Base-by-base conservation (phyloP, 2,329 filamentous ascomycete species). In the Huntiella moniliformis region DNA sequence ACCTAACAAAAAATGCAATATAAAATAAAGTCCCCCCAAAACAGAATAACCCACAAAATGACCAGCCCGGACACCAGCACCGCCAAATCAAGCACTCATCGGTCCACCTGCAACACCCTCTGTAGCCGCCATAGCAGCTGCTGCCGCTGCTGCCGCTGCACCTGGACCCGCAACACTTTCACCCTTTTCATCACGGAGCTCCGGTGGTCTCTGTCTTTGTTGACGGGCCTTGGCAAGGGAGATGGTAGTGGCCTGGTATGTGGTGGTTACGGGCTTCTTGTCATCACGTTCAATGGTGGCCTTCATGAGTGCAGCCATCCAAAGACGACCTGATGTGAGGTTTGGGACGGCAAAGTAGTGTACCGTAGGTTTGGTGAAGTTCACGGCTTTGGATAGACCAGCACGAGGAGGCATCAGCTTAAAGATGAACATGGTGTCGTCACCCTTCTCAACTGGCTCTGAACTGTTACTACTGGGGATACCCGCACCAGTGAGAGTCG, bases 221-320 rank as follows among this genome's bases (percentile, higher is more conserved):
- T 80, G 74, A 49, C 80, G 77, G 10, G 91, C 91, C 63, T 94
- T 94, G 46, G 79, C 74, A 5, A 98, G 73, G 18, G 82, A 91
- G 46, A 98, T 94, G 0, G 91, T 98, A 67, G 93, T 91, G 58
- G 95, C 87, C 58, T 94, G 88, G 63, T 96, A 96, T 3, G 86
- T 94, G 3, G 83, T 91, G 15, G 84, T 86, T 50, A 94, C 79
- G 7, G 80, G 74, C 51, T 81, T 73, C 3, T 73, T 73, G 56
- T 81, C 77, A 54, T 98, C 91, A 50, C 88, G 80, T 58, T 96
- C 88, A 55, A 98, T 98, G 1, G 91, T 98, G 8, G 91, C 91
- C 64, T 98, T 98, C 84, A 98, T 93, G 44, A 98, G 66, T 4
- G 91, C 91, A 4, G 86, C 91, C 91, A 98, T 98, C 91, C 91